These are phyloP conservation scores for Ormosia semicastrata DNA, from an alignment of 306 rosid genomes.

Conservation along the genomic window DNA sequence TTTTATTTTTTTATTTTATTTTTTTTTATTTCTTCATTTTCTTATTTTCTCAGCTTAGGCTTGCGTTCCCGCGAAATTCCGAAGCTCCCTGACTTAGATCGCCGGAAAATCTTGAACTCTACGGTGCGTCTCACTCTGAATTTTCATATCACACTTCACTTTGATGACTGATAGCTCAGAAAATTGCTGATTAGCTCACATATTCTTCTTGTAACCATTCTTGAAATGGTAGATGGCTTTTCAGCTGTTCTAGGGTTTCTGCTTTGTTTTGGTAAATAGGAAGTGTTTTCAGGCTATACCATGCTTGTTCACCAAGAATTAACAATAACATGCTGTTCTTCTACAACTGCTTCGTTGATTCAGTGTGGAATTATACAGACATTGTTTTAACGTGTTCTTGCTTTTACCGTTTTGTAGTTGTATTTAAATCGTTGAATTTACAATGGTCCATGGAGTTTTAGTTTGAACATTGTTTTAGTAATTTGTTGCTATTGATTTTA, in stretches of 20 bases:
- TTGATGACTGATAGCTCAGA: slow-evolving; percentile 1
- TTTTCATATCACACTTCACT: slow-evolving; percentile 6
- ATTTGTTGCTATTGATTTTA: neutral
- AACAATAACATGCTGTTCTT: neutral
- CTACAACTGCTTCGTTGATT: neutral
- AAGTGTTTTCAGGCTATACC: neutral
- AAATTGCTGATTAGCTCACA: neutral
- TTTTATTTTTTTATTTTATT: neutral
- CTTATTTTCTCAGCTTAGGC: slow-evolving; percentile 24
- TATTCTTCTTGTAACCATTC: neutral
- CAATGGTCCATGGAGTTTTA: neutral
- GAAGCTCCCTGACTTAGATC: slow-evolving; percentile 43
- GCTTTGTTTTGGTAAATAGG: neutral
- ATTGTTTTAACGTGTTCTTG: neutral
- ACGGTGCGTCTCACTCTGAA: slow-evolving; percentile 4
- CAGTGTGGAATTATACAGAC: neutral
- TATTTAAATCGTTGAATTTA: neutral
- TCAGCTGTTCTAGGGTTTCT: slow-evolving; percentile 29
- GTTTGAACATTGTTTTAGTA: neutral
- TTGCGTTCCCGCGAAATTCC: slow-evolving; percentile 41
- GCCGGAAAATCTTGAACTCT: slow-evolving; percentile 38
- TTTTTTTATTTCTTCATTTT: neutral
- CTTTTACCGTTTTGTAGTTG: neutral
- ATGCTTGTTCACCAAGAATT: slow-evolving; percentile 22
- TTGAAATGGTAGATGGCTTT: slow-evolving; percentile 10